Evolutionary conservation across 164 flowering plant genomes (phyloP), one percentile per base, ranked within the genome.

Genomic region (Vitis cinerea): DNA sequence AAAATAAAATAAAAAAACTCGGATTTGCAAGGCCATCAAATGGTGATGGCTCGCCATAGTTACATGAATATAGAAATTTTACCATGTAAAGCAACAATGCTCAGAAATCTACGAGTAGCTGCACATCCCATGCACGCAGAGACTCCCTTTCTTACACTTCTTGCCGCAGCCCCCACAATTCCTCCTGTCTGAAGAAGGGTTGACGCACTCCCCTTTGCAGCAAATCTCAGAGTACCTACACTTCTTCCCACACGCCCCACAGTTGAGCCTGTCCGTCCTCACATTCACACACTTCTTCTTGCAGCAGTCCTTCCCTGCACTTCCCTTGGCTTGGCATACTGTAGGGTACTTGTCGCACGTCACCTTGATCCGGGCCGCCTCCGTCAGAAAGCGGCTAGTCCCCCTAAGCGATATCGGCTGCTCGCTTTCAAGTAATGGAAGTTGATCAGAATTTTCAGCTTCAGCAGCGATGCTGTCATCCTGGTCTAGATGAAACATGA

Each of bases 291-390:
- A 86, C 54, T 66, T 74, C 74, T 81, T 86, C 70, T 75, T 74
- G 78, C 89, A 86, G 68, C 89, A 86, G 59, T 83, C 72, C 2
- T 76, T 82, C 16, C 88, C 84, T 0, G 79, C 69, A 69, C 89
- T 86, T 9, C 89, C 82, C 51, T 72, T 78, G 13, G 15, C 64
- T 0, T 72, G 77, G 53, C 95, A 88, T 2, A 85, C 74, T 65
- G 74, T 74, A 10, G 88, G 88, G 62, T 47, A 57, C 50, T 59
- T 74, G 17, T 62, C 50, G 67, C 71, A 31, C 5, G 44, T 31
- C 44, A 31, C 44, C 44, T 31, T 31, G 44, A 31, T 31, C 44
- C 44, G 44, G 6, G 7, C 4, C 44, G 6, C 44, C 44, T 31
- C 44, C 44, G 6, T 6, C 6, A 31, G 44, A 6, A 31, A 6